phyloP scores from a whole-genome alignment of 192 early-diverging fungal species.

The Polychytrium aggregatum region DNA sequence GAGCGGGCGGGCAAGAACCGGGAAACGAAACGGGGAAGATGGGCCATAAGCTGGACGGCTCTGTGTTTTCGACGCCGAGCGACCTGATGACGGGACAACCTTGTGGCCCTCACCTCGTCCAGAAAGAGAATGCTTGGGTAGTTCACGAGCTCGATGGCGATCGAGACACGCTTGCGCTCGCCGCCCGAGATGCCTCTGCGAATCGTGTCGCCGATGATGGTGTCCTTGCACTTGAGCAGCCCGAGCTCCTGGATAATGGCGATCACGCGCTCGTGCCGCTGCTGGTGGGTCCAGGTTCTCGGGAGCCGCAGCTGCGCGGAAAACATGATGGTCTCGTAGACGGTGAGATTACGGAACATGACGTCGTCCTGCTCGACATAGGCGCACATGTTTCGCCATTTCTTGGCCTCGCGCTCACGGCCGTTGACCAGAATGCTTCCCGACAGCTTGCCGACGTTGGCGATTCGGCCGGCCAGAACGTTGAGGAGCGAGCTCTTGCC shows the following conservation, averaged over 20 bases:
- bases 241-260: slow-evolving; percentile 25
- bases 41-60: background rate
- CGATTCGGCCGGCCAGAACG: slow-evolving; percentile 49
- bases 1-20: background rate
- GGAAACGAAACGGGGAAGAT: background rate
- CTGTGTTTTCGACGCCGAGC: no score
- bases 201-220: slow-evolving; percentile 37
- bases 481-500: slow-evolving; percentile 38
- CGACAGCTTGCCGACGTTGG: slow-evolving; percentile 35
- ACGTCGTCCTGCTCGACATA: slow-evolving; percentile 37
- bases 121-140: slow-evolving; percentile 82
- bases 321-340: slow-evolving; percentile 28
- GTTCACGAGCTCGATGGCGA: slow-evolving; percentile 74
- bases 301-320: slow-evolving; percentile 29
- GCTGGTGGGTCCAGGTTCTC: slow-evolving; percentile 7
- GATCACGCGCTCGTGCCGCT: slow-evolving; percentile 21
- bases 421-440: slow-evolving; percentile 77
- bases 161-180: slow-evolving; percentile 54
- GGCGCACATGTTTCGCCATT: slow-evolving; percentile 14
- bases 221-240: slow-evolving; percentile 28
- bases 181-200: slow-evolving; percentile 52
- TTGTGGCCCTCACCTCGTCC: no score
- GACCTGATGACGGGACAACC: no score
- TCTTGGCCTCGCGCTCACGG: slow-evolving; percentile 25
- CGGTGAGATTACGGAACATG: slow-evolving; percentile 31